phyloP scores from a whole-genome alignment of 2,329 filamentous ascomycete genomes.

The Claviceps monticola region DNA sequence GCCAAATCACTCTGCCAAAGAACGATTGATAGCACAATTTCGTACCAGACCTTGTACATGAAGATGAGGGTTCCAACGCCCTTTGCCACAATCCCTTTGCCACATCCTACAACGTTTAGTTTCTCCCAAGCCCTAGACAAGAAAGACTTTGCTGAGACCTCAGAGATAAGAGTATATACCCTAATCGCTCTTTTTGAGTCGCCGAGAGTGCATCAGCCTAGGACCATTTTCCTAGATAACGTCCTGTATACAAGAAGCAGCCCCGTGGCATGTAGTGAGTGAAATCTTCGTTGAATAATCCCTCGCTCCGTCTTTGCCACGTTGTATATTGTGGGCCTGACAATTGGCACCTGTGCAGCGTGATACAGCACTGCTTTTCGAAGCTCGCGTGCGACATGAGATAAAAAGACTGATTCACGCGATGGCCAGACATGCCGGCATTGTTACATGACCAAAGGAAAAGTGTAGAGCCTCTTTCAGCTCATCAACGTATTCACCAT shows the following conservation, averaged over 20 bases:
- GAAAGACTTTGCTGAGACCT: neutral
- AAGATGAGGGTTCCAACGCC: neutral
- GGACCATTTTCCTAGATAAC: neutral
- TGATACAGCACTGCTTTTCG: conserved; percentile 6
- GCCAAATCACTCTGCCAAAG: neutral
- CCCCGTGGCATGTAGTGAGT: neutral
- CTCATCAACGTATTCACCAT: neutral
- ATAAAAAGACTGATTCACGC: neutral
- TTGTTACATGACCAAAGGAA: neutral
- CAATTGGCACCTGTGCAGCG: conserved; percentile 1
- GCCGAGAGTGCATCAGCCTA: neutral
- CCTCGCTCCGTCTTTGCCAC: neutral
- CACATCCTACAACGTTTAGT: too few species aligned
- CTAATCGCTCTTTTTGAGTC: neutral
- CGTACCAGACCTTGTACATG: neutral
- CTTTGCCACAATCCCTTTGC: neutral
- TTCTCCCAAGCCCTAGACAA: neutral
- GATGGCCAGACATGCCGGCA: neutral
- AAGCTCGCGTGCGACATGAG: conserved; percentile 1
- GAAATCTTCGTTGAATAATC: neutral
- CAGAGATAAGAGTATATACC: neutral
- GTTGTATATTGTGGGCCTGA: neutral
- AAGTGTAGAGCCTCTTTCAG: neutral
- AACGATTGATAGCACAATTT: neutral
- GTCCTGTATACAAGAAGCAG: neutral